Conservation (phyloP, 2,329 filamentous ascomycete species). For the Claviceps sp. region DNA sequence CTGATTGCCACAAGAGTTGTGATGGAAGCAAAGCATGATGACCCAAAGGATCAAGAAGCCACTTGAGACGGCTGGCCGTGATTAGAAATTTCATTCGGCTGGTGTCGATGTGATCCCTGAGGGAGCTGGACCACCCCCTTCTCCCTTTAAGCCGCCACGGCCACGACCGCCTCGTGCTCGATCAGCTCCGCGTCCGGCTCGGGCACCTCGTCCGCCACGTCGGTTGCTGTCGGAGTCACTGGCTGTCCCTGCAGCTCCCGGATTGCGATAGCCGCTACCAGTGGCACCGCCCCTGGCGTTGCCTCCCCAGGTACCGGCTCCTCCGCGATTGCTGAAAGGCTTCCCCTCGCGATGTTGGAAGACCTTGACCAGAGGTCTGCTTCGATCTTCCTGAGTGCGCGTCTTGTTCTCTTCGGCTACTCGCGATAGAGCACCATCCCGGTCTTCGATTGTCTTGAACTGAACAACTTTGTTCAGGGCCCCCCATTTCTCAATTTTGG, state of each 20-base stretch:
- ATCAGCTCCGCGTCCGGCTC: conserved; percentile 45
- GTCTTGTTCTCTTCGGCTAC: conserved; percentile 67
- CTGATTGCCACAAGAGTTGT: not conserved
- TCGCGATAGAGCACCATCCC: conserved; percentile 63
- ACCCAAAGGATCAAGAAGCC: not conserved
- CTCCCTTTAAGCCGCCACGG: conserved; percentile 44
- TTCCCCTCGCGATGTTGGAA: conserved; percentile 58
- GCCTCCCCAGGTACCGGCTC: conserved; percentile 54
- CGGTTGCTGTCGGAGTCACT: conserved; percentile 50
- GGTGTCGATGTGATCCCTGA: conserved; percentile 38
- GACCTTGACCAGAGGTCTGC: conserved; percentile 69
- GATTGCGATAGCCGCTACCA: conserved; percentile 71
- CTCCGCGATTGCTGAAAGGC: conserved; percentile 44
- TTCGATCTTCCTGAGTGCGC: conserved; percentile 55
- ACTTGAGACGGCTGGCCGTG: not conserved
- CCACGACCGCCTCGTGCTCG: conserved; percentile 44
- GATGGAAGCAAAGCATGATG: not conserved
- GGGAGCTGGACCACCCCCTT: conserved; percentile 40
- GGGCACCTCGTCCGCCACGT: conserved; percentile 41
- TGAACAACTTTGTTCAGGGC: conserved; percentile 74
- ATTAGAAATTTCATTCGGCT: conserved; percentile 12
- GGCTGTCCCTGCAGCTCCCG: conserved; percentile 64
- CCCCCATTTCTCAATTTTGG: conserved; percentile 65
- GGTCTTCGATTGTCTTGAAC: conserved; percentile 68
- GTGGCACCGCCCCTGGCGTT: conserved; percentile 47